Conservation (phyloP, 192 early-diverging fungal genomes). For the Coemansia sp. region DNA sequence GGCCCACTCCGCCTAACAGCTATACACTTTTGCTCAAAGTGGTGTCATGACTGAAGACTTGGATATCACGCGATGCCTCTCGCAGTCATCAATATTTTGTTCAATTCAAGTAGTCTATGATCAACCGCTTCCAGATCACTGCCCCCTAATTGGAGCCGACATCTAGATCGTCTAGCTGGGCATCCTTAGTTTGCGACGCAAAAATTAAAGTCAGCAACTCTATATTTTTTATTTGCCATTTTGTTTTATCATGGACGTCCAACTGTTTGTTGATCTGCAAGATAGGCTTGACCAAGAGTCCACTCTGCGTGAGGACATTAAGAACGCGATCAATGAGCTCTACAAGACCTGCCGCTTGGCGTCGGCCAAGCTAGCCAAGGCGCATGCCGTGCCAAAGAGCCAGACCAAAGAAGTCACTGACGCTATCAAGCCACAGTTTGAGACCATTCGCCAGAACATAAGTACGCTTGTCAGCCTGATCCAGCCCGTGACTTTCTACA, state of each 20-base stretch:
- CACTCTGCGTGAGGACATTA: conserved; percentile 32
- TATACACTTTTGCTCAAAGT: background rate
- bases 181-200: background rate
- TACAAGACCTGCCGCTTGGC: conserved; percentile 42
- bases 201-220: background rate
- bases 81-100: background rate
- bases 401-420: conserved; percentile 25
- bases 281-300: conserved; percentile 48
- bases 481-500: conserved; percentile 45
- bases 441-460: conserved; percentile 29
- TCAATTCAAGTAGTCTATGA: background rate
- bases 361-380: conserved; percentile 45
- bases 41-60: too few species aligned
- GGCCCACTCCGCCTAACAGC: background rate
- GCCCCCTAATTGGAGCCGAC: background rate
- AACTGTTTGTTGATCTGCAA: conserved; percentile 51
- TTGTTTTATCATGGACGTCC: conserved; percentile 34
- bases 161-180: background rate
- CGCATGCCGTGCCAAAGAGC: conserved; percentile 34
- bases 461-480: conserved; percentile 21
- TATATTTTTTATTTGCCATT: background rate
- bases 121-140: background rate
- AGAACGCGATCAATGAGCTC: conserved; percentile 37
- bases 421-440: conserved; percentile 28
- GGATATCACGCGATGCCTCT: background rate